Conservation (phyloP, 2,329 filamentous ascomycete species). For the Sphaerulina populicola region DNA sequence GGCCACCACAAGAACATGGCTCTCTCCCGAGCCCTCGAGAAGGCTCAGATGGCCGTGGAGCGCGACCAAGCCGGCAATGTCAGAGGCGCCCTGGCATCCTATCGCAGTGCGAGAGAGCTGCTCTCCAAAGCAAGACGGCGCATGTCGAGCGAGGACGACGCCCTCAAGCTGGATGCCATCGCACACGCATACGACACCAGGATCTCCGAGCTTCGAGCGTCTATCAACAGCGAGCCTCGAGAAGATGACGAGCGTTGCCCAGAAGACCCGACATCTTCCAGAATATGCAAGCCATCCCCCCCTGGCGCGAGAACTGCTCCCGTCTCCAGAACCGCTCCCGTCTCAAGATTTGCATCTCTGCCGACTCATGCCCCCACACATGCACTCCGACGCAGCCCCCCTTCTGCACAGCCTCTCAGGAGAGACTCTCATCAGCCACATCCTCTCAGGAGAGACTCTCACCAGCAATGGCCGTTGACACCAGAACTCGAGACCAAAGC, state of each 20-base stretch:
- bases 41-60: conserved; percentile 3
- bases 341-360: background rate
- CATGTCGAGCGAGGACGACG: conserved; percentile 2
- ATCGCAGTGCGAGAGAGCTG: conserved; percentile 4
- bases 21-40: conserved; percentile 2
- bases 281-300: background rate
- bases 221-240: conserved; percentile 7
- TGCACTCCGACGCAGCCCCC: background rate
- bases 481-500: conserved; percentile 3
- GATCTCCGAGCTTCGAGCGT: conserved; percentile 1
- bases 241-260: conserved; percentile 2
- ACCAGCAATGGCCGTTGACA: conserved; percentile 4
- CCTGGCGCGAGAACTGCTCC: background rate
- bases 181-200: background rate
- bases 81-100: conserved; percentile 5
- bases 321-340: background rate
- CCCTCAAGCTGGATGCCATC: conserved; percentile 1
- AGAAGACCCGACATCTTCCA: background rate
- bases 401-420: background rate
- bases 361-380: background rate
- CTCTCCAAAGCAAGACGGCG: conserved; percentile 5
- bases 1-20: background rate
- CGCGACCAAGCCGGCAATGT: conserved; percentile 5
- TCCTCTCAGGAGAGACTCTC: conserved; percentile 1
- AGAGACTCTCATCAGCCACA: background rate